Evolutionary conservation across 1,139 yeast species (phyloP).

Genomic region (Suhomyces bokatorum): DNA sequence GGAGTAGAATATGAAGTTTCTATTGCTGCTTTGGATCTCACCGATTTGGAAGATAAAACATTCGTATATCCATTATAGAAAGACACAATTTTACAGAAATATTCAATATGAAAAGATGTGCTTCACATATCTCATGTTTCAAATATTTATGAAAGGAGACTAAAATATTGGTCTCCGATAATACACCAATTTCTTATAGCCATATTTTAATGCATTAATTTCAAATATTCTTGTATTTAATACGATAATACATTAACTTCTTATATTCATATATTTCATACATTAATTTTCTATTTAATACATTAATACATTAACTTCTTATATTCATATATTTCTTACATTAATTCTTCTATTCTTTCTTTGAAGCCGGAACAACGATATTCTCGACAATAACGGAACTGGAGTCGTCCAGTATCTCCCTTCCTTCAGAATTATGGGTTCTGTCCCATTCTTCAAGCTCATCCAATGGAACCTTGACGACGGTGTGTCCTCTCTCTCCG

Average conservation of each 20-base stretch:
- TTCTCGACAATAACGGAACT: constrained; percentile 11
- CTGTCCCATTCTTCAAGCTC: constrained; percentile 37
- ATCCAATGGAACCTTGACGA: constrained; percentile 32
- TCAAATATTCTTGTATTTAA: too few species aligned
- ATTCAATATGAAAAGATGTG: too few species aligned
- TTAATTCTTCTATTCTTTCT: constrained; percentile 2
- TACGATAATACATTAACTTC: background rate
- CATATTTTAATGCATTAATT: background rate
- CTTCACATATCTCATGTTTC: too few species aligned
- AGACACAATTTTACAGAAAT: too few species aligned
- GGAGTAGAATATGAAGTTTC: constrained; percentile 35
- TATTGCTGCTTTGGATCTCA: constrained; percentile 44
- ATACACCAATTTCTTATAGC: too few species aligned
- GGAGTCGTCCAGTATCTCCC: constrained; percentile 7
- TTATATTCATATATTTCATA: background rate
- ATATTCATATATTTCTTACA: background rate
- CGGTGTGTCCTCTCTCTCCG: constrained; percentile 43
- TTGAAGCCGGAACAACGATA: background rate
- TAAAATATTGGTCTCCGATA: too few species aligned
- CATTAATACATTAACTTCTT: too few species aligned
- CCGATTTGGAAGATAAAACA: constrained; percentile 48
- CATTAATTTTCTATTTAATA: background rate
- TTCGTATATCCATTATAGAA: constrained; percentile 39
- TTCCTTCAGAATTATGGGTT: constrained; percentile 22
- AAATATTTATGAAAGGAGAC: background rate